Percentiles rank a stretch among this genome's conserved stretches.
Evolutionary conservation across 2,329 filamentous ascomycete genomes (phyloP).

Genomic region (Xylariaceae sp.): DNA sequence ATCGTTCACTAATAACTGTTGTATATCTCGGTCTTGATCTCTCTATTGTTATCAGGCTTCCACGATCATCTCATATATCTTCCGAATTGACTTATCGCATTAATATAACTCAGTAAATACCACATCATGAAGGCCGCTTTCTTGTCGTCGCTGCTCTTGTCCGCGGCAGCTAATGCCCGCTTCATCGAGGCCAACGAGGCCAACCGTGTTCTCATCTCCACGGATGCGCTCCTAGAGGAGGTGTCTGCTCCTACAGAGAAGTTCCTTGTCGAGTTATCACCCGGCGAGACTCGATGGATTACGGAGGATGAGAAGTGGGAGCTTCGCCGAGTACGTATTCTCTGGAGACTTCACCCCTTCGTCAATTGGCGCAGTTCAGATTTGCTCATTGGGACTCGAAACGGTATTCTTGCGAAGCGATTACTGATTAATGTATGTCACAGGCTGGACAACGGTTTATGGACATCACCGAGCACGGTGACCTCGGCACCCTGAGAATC

Average conservation of each 20-base stretch:
- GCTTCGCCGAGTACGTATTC: conserved; percentile 60
- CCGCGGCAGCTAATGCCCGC: conserved; percentile 47
- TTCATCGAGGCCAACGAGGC: conserved; percentile 50
- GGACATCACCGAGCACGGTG: conserved; percentile 76
- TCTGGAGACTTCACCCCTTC: neutral
- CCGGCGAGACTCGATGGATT: conserved; percentile 77
- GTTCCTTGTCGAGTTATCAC: conserved; percentile 78
- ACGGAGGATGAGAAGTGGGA: conserved; percentile 96
- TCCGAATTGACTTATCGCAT: neutral
- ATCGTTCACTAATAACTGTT: no score
- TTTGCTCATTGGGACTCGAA: neutral
- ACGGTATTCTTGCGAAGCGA: neutral
- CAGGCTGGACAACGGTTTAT: conserved; percentile 86
- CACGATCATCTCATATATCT: neutral
- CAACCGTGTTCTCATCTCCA: conserved; percentile 46
- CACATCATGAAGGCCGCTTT: conserved; percentile 41
- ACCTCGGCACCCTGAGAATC: conserved; percentile 50
- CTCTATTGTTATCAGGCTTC: neutral
- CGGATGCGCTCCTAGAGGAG: conserved; percentile 34
- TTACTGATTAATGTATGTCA: conserved; percentile 16
- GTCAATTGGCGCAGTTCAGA: neutral
- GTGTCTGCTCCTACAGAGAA: conserved; percentile 38
- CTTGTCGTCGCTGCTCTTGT: conserved; percentile 48
- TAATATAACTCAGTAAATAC: neutral
- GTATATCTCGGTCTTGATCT: neutral